Evolutionary conservation across 768 basidiomycete genomes (phyloP).

Genomic region (Auriscalpium vulgare): DNA sequence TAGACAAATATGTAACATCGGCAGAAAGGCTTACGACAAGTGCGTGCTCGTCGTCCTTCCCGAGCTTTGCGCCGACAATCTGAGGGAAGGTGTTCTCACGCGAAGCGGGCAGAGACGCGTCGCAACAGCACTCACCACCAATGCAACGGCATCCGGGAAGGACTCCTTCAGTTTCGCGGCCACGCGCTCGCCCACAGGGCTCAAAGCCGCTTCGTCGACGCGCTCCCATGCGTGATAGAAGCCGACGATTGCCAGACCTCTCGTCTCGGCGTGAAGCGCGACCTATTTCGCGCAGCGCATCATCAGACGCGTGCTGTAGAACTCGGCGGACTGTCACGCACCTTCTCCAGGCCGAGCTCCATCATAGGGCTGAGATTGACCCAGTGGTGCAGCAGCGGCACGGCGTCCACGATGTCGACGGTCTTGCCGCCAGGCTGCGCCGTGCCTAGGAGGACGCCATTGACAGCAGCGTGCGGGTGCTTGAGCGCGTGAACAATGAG

Average conservation of each 20-base stretch:
- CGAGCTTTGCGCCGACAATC: slow-evolving; percentile 24
- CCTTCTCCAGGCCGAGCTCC: slow-evolving; percentile 77
- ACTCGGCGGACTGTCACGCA: slow-evolving; percentile 25
- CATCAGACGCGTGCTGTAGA: neutral
- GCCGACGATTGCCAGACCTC: slow-evolving; percentile 49
- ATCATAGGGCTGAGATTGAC: slow-evolving; percentile 79
- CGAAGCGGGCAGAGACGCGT: neutral
- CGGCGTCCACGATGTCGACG: slow-evolving; percentile 52
- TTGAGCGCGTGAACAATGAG: slow-evolving; percentile 75
- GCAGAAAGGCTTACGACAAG: slow-evolving; percentile 6
- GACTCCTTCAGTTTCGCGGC: slow-evolving; percentile 43
- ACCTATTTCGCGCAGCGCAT: slow-evolving; percentile 34
- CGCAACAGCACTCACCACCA: slow-evolving; percentile 45
- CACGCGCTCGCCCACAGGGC: slow-evolving; percentile 59
- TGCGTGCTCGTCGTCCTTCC: neutral
- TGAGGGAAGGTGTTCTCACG: slow-evolving; percentile 36
- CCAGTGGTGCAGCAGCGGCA: slow-evolving; percentile 82
- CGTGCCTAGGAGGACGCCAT: slow-evolving; percentile 70
- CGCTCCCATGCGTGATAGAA: slow-evolving; percentile 72
- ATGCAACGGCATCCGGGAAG: slow-evolving; percentile 56
- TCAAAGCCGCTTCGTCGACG: slow-evolving; percentile 50
- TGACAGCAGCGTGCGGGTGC: slow-evolving; percentile 66
- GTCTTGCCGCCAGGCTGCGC: slow-evolving; percentile 12
- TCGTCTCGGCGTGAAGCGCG: slow-evolving; percentile 47
- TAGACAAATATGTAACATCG: neutral